Percentiles rank a stretch among this genome's conserved stretches.
phyloP scores from a whole-genome alignment of 371 early-diverging fungal species.

The Cokeromyces recurvatus region DNA sequence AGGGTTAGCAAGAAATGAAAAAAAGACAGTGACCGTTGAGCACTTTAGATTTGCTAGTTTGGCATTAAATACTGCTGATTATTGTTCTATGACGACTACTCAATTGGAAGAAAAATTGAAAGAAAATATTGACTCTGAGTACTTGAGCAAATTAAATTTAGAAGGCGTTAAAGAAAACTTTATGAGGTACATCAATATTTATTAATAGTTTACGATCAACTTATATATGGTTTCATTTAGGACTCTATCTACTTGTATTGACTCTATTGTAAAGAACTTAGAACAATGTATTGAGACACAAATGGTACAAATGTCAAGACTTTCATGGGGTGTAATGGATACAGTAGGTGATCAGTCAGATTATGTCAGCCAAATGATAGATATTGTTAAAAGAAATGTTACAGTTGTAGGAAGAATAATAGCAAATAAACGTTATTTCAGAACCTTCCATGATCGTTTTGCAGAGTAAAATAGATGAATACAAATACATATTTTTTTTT shows the following conservation, averaged over 20 bases:
- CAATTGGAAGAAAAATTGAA: conserved; percentile 84
- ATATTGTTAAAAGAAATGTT: conserved; percentile 44
- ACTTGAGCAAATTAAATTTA: conserved; percentile 63
- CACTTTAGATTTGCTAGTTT: conserved; percentile 66
- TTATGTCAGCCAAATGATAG: conserved; percentile 70
- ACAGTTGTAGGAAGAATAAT: conserved; percentile 56
- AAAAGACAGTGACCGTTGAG: conserved; percentile 49
- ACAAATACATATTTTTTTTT: no score
- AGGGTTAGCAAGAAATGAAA: conserved; percentile 72
- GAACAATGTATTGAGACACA: conserved; percentile 64
- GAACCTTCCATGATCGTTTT: conserved; percentile 88
- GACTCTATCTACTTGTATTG: conserved; percentile 53
- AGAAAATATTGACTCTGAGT: conserved; percentile 70
- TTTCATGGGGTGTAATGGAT: conserved; percentile 78
- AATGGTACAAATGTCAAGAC: conserved; percentile 62
- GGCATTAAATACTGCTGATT: conserved; percentile 90
- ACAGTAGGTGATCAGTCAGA: conserved; percentile 92
- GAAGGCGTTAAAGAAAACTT: conserved; percentile 72
- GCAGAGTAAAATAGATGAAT: no score
- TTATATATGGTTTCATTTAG: no score
- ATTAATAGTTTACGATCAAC: no score
- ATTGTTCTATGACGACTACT: conserved; percentile 79
- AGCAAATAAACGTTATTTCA: conserved; percentile 69
- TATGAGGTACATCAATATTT: conserved; percentile 44
- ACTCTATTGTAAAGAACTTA: conserved; percentile 60